These are phyloP conservation scores for Luvunga scandens DNA, from an alignment of 345 rosid species.

Conservation along the genomic window DNA sequence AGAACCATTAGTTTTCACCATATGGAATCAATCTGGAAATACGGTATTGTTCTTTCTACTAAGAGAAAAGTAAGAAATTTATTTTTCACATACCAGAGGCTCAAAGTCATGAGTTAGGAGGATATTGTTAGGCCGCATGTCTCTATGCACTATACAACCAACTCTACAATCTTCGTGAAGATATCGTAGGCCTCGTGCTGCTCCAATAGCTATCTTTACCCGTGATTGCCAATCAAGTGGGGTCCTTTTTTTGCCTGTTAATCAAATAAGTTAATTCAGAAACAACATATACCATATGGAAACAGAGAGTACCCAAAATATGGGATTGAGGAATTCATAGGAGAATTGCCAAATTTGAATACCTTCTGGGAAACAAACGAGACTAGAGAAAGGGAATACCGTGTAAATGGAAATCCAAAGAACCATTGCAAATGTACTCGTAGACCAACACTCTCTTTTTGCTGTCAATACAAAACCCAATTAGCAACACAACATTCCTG, in stretches of 20 bases:
- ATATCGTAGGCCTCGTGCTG: conserved; percentile 67
- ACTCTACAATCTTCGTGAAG: conserved; percentile 86
- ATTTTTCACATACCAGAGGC: conserved; percentile 47
- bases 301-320: neutral
- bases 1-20: neutral
- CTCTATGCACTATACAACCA: conserved; percentile 70
- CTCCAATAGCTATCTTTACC: conserved; percentile 61
- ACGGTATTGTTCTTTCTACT: neutral
- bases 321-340: neutral
- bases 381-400: conserved; percentile 32
- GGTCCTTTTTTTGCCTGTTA: conserved; percentile 39
- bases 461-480: conserved; percentile 59
- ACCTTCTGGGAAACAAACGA: neutral
- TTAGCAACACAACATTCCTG: conserved; percentile 66
- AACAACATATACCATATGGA: neutral
- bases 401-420: conserved; percentile 67
- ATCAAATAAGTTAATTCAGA: conserved; percentile 6
- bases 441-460: conserved; percentile 57
- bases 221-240: conserved; percentile 56
- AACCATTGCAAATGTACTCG: conserved; percentile 73
- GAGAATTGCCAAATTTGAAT: neutral
- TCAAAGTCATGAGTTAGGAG: conserved; percentile 74
- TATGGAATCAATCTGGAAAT: neutral
- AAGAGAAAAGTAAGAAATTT: neutral
- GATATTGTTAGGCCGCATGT: conserved; percentile 59